These are phyloP conservation scores for Oryza meridionalis DNA, from an alignment of 176 grass and related monocot species.

Conservation along the genomic window DNA sequence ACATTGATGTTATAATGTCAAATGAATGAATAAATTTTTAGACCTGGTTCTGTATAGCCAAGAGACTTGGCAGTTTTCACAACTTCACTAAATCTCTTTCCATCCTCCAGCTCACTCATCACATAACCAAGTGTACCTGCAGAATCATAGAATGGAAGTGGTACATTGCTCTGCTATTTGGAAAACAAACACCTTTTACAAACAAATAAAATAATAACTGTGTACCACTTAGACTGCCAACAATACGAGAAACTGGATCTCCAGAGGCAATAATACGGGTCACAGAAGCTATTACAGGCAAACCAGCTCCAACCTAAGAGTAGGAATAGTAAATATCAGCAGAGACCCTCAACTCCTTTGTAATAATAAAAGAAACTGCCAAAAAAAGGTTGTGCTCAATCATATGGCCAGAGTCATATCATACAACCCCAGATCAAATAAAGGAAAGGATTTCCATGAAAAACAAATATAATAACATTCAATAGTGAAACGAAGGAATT, in stretches of 20 bases:
- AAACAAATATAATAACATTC: background rate
- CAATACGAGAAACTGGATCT: slow-evolving; percentile 78
- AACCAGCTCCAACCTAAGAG: slow-evolving; percentile 87
- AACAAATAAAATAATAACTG: slow-evolving; percentile 18
- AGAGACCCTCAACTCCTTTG: background rate
- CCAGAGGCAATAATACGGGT: slow-evolving; percentile 76
- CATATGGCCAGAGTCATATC: background rate
- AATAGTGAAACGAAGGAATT: slow-evolving; percentile 9
- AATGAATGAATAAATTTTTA: slow-evolving; percentile 10
- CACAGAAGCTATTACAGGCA: slow-evolving; percentile 89
- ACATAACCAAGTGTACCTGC: slow-evolving; percentile 94
- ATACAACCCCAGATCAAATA: background rate
- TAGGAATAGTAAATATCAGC: slow-evolving; percentile 32
- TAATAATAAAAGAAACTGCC: background rate
- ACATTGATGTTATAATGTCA: background rate
- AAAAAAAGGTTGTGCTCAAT: background rate
- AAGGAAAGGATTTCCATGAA: background rate
- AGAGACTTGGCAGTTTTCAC: slow-evolving; percentile 81
- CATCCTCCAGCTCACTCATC: slow-evolving; percentile 91
- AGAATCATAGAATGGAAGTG: slow-evolving; percentile 12
- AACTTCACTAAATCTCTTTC: slow-evolving; percentile 83
- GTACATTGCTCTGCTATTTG: background rate
- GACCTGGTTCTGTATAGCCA: slow-evolving; percentile 96
- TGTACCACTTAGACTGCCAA: slow-evolving; percentile 91
- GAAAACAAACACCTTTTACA: background rate